phyloP scores from a whole-genome alignment of 1,284 basidiomycete genomes.

The Trichosporon faecale region DNA sequence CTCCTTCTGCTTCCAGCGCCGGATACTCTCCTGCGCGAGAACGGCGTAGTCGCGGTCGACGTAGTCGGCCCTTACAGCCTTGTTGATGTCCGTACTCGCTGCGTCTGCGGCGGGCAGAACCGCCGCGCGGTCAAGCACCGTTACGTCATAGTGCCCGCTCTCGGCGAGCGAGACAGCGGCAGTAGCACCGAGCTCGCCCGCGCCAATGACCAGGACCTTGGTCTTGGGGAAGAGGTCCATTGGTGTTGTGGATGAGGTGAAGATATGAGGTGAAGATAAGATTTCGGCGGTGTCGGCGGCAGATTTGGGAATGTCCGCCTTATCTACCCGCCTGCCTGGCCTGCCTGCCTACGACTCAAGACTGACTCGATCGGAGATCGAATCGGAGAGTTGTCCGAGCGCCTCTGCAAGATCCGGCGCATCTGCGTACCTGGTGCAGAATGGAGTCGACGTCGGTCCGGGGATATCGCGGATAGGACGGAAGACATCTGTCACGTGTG shows the following conservation, averaged over 20 bases:
- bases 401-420: not conserved
- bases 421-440: not conserved
- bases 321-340: not conserved
- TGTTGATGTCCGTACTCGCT: slow-evolving; percentile 79
- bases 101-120: slow-evolving; percentile 70
- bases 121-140: slow-evolving; percentile 66
- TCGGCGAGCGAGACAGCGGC: slow-evolving; percentile 72
- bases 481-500: not conserved
- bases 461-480: not conserved
- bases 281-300: no score
- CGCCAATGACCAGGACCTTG: slow-evolving; percentile 71
- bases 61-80: slow-evolving; percentile 59
- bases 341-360: not conserved
- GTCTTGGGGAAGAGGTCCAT: slow-evolving; percentile 19
- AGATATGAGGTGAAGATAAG: no score
- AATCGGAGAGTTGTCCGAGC: not conserved
- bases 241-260: not conserved
- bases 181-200: slow-evolving; percentile 81
- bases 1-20: slow-evolving; percentile 62
- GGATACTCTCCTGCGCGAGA: slow-evolving; percentile 69
- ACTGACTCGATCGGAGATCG: not conserved
- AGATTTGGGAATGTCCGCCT: no score
- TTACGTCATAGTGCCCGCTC: slow-evolving; percentile 63
- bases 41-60: slow-evolving; percentile 58
- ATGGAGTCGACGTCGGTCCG: not conserved